Percentiles rank a stretch among this genome's conserved stretches.
These are phyloP conservation scores for Colletotrichum sp. DNA, from an alignment of 2,329 filamentous ascomycete genomes.

Conservation along the genomic window DNA sequence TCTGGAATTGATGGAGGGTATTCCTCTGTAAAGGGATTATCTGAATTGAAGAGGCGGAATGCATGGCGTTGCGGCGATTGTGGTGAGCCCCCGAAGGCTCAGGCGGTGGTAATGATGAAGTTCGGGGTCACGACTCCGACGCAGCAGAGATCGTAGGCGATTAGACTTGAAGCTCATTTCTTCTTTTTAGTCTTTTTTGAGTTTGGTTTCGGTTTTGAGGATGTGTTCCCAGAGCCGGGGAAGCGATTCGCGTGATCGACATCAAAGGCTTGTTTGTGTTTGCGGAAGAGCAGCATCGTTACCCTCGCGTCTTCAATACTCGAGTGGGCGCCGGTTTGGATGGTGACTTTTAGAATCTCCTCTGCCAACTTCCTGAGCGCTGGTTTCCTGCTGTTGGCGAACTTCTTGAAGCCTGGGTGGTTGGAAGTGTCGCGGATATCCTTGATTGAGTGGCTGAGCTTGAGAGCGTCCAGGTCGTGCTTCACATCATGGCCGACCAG, in stretches of 20 bases:
- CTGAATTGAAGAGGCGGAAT: not conserved
- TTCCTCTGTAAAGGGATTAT: conserved; percentile 58
- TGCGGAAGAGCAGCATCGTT: conserved; percentile 86
- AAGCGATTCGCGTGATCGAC: conserved; percentile 76
- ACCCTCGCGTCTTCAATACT: conserved; percentile 83
- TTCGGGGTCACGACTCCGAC: not conserved
- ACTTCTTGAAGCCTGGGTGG: conserved; percentile 75
- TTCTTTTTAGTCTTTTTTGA: conserved; percentile 48
- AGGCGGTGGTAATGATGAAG: not conserved
- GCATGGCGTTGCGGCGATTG: not conserved
- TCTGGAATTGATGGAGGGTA: conserved; percentile 71
- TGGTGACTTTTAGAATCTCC: conserved; percentile 64
- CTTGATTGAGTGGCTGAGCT: conserved; percentile 77
- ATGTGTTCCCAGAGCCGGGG: conserved; percentile 31
- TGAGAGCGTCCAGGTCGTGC: conserved; percentile 78
- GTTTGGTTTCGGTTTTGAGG: conserved; percentile 33
- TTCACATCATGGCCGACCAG: conserved; percentile 85
- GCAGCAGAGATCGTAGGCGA: not conserved
- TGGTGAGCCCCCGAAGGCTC: not conserved
- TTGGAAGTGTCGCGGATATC: conserved; percentile 87
- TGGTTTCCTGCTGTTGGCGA: conserved; percentile 71
- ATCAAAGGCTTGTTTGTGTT: conserved; percentile 86
- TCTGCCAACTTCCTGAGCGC: conserved; percentile 64
- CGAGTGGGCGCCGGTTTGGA: conserved; percentile 68
- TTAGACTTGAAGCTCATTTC: conserved; percentile 32